Evolutionary conservation across 208 protist genomes (phyloP).

Genomic region (Acanthamoeba sp.): DNA sequence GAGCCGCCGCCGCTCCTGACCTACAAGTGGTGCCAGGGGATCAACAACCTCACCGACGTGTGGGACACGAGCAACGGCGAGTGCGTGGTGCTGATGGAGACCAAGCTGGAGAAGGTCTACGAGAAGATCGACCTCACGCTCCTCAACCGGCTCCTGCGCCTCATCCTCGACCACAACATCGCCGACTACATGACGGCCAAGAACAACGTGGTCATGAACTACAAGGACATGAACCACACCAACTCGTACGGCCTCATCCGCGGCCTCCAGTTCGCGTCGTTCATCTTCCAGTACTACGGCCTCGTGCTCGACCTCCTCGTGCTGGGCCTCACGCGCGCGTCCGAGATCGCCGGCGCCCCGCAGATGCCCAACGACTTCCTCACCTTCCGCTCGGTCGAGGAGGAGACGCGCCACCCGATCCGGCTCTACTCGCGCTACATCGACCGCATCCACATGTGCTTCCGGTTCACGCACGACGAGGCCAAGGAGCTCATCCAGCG

Average conservation of each 20-base stretch:
- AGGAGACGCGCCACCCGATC: slow-evolving; percentile 98
- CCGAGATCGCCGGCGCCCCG: slow-evolving; percentile 98
- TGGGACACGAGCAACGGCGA: slow-evolving; percentile 97
- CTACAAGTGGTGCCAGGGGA: slow-evolving; percentile 99
- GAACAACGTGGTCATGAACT: slow-evolving; percentile 99
- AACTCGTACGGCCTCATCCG: slow-evolving; percentile 99
- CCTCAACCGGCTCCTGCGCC: slow-evolving; percentile 98
- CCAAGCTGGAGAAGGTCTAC: slow-evolving; percentile 98
- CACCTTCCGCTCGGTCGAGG: slow-evolving; percentile 95
- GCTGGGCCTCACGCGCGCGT: slow-evolving; percentile 98
- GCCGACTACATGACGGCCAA: slow-evolving; percentile 99
- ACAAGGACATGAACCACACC: slow-evolving; percentile 99
- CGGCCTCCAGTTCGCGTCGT: slow-evolving; percentile 99
- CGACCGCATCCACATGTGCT: slow-evolving; percentile 98
- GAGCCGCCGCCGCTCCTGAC: slow-evolving; percentile 99
- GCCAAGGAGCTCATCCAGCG: slow-evolving; percentile 98
- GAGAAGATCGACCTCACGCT: slow-evolving; percentile 99
- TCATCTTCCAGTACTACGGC: slow-evolving; percentile 99
- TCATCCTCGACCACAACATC: slow-evolving; percentile 99
- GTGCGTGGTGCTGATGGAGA: slow-evolving; percentile 98
- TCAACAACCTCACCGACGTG: slow-evolving; percentile 99
- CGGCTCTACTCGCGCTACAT: slow-evolving; percentile 98
- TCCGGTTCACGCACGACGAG: slow-evolving; percentile 98
- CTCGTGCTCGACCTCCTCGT: slow-evolving; percentile 99
- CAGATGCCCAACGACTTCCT: slow-evolving; percentile 99